These are phyloP conservation scores for Tetrapisispora pingtungensis DNA, from an alignment of 805 yeast genomes.

Conservation along the genomic window DNA sequence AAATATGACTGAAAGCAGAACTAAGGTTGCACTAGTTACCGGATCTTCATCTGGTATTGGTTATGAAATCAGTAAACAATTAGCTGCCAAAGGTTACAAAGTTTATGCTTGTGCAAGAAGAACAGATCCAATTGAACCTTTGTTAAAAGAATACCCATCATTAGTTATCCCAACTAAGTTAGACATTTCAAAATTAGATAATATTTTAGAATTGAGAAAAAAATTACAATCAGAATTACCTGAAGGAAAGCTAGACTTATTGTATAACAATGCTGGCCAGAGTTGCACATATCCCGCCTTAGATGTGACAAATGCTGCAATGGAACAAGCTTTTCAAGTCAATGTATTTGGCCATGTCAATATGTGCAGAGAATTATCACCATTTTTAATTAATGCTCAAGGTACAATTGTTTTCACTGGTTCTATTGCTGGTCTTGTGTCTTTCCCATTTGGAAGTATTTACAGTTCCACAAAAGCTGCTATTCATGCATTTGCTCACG, in stretches of 20 bases:
- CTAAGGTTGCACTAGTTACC: conserved; percentile 39
- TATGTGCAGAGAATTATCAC: conserved; percentile 46
- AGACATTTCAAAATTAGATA: conserved; percentile 48
- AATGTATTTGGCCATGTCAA: conserved; percentile 66
- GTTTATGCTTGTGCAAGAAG: conserved; percentile 73
- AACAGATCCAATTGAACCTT: conserved; percentile 44
- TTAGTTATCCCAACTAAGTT: conserved; percentile 39
- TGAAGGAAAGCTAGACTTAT: conserved; percentile 44
- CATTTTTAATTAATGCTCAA: conserved; percentile 48
- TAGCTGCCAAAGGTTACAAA: conserved; percentile 42
- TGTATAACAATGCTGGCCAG: conserved; percentile 72
- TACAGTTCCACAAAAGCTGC: conserved; percentile 70
- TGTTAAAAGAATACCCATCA: conserved; percentile 25
- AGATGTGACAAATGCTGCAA: conserved; percentile 49
- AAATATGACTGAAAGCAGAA: conserved; percentile 14
- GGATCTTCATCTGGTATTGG: conserved; percentile 59
- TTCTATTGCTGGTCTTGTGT: conserved; percentile 52
- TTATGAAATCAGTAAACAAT: conserved; percentile 35
- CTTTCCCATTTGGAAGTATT: conserved; percentile 61
- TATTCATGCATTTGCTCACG: conserved; percentile 58
- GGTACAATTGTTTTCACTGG: conserved; percentile 72
- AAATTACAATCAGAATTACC: conserved; percentile 33
- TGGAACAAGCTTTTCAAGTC: conserved; percentile 46
- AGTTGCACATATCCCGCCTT: conserved; percentile 62
- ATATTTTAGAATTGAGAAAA: conserved; percentile 36